Base-by-base conservation (phyloP, 2,329 filamentous ascomycete species). In the Tolypocladium paradoxum region DNA sequence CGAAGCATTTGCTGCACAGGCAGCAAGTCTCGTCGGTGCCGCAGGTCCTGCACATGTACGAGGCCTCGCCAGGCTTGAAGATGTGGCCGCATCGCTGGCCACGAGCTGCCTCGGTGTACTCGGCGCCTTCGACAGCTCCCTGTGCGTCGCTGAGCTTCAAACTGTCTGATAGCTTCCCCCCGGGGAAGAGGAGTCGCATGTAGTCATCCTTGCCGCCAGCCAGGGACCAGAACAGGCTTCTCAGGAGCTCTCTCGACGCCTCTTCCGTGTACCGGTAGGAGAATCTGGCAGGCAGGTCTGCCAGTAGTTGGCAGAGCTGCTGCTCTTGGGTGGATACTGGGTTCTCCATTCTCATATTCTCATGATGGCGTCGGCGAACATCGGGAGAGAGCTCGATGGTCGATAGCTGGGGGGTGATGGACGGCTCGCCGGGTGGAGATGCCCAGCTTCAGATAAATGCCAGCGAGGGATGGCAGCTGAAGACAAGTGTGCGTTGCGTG, bases 1-100 rank as follows among this genome's bases (percentile, higher is more conserved):
- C 90, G 67, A 96, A 99, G 72, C 93, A 99, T 60, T 86, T 85
- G 64, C 88, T 90, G 73, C 93, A 99, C 18, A 99, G 79, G 49
- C 93, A 92, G 70, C 92, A 97, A 0, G 93, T 97, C 59, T 96
- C 92, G 69, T 99, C 95, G 46, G 87, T 84, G 48, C 90, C 90
- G 70, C 93, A 99, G 11, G 92, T 97, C 62, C 90, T 87, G 76
- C 93, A 99, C 62, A 87, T 81, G 68, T 97, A 99, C 55, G 90
- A 92, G 53, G 90, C 91, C 74, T 99, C 93, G 50, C 92, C 93
- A 16, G 82, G 79, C 71, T 92, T 92, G 78, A 99, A 96, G 57
- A 99, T 97, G 73, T 99, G 95, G 4, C 93, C 95, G 68, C 93
- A 99, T 48, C 90, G 85, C 70, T 95, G 95, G 53, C 95, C 93